Evolutionary conservation across 345 rosid species (phyloP).

Genomic region (Gossypium ekmanianum): DNA sequence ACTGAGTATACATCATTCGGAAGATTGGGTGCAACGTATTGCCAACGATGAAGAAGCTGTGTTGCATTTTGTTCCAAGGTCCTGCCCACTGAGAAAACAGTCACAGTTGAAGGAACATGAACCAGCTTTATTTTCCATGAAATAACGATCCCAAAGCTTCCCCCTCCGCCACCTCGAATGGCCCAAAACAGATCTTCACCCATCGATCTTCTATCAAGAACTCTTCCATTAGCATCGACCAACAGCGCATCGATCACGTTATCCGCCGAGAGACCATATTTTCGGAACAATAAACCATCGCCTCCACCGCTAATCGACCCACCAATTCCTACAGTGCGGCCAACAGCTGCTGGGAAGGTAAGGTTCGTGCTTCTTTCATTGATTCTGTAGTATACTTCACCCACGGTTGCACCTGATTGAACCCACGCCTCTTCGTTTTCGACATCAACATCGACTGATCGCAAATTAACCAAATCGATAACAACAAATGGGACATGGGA

Average conservation of each 20-base stretch:
- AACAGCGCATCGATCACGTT: background rate
- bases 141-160: background rate
- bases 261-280: background rate
- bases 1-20: background rate
- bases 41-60: background rate
- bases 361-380: background rate
- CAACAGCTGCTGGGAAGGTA: background rate
- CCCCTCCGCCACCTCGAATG: background rate
- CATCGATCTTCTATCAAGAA: background rate
- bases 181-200: background rate
- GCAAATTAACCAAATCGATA: too few relatives aligned
- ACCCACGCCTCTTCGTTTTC: too few relatives aligned
- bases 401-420: background rate
- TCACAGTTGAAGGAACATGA: background rate
- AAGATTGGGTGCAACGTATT: background rate
- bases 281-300: background rate
- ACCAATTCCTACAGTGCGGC: background rate
- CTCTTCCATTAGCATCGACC: background rate
- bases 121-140: background rate
- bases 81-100: background rate
- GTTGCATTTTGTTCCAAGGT: constrained; percentile 9
- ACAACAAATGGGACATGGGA: too few relatives aligned
- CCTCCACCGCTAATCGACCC: background rate
- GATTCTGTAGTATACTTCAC: background rate
- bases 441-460: too few relatives aligned